Evolutionary conservation across 2,329 filamentous ascomycete genomes (phyloP).

Genomic region (Alternaria infectoria): DNA sequence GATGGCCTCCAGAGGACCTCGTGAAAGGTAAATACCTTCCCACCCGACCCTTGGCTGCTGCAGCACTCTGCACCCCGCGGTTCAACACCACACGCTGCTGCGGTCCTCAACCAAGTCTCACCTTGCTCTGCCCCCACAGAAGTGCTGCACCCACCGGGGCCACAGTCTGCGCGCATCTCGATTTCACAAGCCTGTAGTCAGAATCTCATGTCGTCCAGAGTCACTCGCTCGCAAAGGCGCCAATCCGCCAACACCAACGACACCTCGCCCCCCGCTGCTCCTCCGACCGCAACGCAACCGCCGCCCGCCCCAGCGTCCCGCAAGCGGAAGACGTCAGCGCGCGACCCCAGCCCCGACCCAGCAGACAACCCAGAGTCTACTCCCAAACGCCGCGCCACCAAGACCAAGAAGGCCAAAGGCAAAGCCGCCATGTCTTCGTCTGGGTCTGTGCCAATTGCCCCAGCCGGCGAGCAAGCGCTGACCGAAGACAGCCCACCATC

Average conservation of each 20-base stretch:
- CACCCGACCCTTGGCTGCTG: constrained; percentile 23
- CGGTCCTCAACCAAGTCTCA: constrained; percentile 19
- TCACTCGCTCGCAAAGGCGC: constrained; percentile 93
- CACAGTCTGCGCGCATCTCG: constrained; percentile 39
- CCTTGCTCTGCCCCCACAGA: constrained; percentile 29
- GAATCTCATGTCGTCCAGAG: constrained; percentile 93
- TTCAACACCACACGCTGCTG: constrained; percentile 13
- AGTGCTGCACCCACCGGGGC: constrained; percentile 38
- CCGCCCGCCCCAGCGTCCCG: constrained; percentile 59
- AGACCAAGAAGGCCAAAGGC: constrained; percentile 67
- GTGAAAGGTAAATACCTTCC: constrained; percentile 30
- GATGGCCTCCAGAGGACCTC: constrained; percentile 37
- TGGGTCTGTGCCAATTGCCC: constrained; percentile 60
- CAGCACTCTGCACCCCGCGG: constrained; percentile 5
- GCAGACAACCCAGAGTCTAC: constrained; percentile 39
- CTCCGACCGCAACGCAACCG: constrained; percentile 52
- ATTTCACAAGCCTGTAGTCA: constrained; percentile 35
- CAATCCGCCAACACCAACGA: constrained; percentile 67
- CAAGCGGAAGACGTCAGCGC: constrained; percentile 76
- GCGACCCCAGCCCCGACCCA: constrained; percentile 54
- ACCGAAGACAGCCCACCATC: constrained; percentile 62
- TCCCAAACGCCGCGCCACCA: constrained; percentile 48
- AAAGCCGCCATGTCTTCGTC: constrained; percentile 73
- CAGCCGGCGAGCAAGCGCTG: constrained; percentile 15
- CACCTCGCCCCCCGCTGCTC: constrained; percentile 40